phyloP scores from a whole-genome alignment of 192 early-diverging fungal species.

The Coemansia sp. region DNA sequence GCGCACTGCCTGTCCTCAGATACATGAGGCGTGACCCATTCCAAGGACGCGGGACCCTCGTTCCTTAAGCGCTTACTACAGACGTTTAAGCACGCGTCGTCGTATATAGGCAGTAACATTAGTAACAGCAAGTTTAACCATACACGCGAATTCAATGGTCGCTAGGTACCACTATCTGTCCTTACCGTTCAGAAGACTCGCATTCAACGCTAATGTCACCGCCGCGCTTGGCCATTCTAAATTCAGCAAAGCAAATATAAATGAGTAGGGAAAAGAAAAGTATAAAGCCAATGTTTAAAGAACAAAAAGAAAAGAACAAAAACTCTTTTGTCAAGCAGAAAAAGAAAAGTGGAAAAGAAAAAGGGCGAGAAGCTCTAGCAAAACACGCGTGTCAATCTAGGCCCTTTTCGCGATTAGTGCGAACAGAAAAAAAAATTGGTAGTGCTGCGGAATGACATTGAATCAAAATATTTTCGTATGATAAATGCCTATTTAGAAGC shows the following conservation, averaged over 20 bases:
- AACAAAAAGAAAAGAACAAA: background rate
- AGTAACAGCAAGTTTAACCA: background rate
- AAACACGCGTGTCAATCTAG: background rate
- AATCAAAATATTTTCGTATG: background rate
- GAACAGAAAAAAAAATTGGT: background rate
- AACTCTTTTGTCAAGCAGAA: background rate
- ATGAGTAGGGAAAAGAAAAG: background rate
- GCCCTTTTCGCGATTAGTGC: background rate
- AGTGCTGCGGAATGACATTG: slow-evolving; percentile 2
- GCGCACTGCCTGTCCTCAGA: slow-evolving; percentile 27
- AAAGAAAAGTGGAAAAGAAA: background rate
- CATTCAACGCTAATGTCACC: slow-evolving; percentile 29
- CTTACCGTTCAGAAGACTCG: slow-evolving; percentile 48
- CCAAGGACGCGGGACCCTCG: slow-evolving; percentile 2
- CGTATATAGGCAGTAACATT: background rate
- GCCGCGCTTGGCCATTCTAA: slow-evolving; percentile 31
- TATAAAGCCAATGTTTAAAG: background rate
- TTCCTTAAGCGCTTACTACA: slow-evolving; percentile 53
- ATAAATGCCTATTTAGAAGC: background rate
- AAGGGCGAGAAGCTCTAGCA: background rate
- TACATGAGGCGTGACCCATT: slow-evolving; percentile 13
- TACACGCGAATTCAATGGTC: background rate
- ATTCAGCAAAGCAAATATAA: background rate
- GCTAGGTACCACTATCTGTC: background rate
- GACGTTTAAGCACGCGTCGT: background rate